These are phyloP conservation scores for Eutrema heterophyllum DNA, from an alignment of 345 rosid genomes.

Conservation along the genomic window DNA sequence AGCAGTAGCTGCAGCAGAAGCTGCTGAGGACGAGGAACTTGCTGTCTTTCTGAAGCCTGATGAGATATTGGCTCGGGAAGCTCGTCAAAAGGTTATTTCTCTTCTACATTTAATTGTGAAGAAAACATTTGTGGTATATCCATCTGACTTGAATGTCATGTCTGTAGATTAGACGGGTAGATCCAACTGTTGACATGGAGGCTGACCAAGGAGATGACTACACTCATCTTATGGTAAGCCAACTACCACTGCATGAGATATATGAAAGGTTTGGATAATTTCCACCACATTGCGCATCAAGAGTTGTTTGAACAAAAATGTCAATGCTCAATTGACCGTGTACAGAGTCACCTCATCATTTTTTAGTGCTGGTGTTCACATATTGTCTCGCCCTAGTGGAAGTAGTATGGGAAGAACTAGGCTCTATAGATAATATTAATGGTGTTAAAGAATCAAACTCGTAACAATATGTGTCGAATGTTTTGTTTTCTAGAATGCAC, in stretches of 20 bases:
- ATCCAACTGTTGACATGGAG: constrained; percentile 54
- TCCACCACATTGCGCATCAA: too few species aligned
- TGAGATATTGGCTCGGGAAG: constrained; percentile 70
- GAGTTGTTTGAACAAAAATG: too few species aligned
- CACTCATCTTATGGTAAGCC: constrained; percentile 66
- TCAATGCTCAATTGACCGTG: too few species aligned
- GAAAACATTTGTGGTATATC: neutral
- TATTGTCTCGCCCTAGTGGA: neutral
- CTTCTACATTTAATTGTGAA: neutral
- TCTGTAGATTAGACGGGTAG: constrained; percentile 76
- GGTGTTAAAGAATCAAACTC: neutral
- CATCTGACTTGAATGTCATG: constrained; percentile 1
- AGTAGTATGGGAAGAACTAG: neutral
- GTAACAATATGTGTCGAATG: neutral
- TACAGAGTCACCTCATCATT: neutral
- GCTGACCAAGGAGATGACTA: constrained; percentile 93
- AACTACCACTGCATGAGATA: constrained; percentile 6
- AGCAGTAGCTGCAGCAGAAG: constrained; percentile 80
- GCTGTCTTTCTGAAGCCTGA: constrained; percentile 31
- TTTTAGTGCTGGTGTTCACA: neutral
- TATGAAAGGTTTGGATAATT: constrained; percentile 28
- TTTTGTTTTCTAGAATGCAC: neutral
- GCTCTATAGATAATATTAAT: constrained; percentile 15
- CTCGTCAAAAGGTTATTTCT: constrained; percentile 60
- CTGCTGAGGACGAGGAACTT: constrained; percentile 94